These are phyloP conservation scores for Phyllosticta paracitricarpa DNA, from an alignment of 2,329 filamentous ascomycete genomes.

Conservation along the genomic window DNA sequence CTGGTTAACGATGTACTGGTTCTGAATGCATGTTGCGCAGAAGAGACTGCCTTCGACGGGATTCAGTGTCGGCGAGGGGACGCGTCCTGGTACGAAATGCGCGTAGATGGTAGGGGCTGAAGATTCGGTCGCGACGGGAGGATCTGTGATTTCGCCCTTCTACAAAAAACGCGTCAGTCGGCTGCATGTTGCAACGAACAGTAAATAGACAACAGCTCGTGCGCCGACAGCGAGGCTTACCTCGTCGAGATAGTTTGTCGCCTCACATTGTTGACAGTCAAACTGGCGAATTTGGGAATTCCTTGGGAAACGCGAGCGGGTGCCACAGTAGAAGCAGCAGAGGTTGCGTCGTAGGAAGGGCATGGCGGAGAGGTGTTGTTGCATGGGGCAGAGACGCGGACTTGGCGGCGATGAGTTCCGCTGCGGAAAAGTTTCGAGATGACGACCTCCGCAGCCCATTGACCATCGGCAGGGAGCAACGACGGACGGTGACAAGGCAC, in stretches of 20 bases:
- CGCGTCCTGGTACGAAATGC: constrained; percentile 31
- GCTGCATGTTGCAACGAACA: constrained; percentile 2
- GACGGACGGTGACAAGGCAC: neutral
- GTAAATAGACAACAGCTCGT: neutral
- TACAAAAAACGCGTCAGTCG: constrained; percentile 29
- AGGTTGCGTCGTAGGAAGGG: constrained; percentile 24
- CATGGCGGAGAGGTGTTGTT: constrained; percentile 16
- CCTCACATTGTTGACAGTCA: constrained; percentile 68
- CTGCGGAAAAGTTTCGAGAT: neutral
- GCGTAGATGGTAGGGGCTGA: constrained; percentile 39
- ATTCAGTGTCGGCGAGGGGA: constrained; percentile 17
- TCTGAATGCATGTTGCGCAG: constrained; percentile 75
- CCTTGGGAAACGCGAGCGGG: constrained; percentile 51
- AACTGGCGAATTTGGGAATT: constrained; percentile 55
- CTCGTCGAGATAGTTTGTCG: constrained; percentile 81
- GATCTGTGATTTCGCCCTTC: constrained; percentile 85
- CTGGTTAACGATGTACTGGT: constrained; percentile 72
- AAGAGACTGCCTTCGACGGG: constrained; percentile 39
- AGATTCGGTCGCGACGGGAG: constrained; percentile 54
- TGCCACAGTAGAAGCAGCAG: constrained; percentile 41
- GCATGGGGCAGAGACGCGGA: constrained; percentile 1
- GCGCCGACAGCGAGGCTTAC: constrained; percentile 37
- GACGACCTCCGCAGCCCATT: neutral
- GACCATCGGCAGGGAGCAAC: neutral
- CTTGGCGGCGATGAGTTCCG: constrained; percentile 2